Conservation (phyloP, 257 asterid genomes). For the Solanum okadae region DNA sequence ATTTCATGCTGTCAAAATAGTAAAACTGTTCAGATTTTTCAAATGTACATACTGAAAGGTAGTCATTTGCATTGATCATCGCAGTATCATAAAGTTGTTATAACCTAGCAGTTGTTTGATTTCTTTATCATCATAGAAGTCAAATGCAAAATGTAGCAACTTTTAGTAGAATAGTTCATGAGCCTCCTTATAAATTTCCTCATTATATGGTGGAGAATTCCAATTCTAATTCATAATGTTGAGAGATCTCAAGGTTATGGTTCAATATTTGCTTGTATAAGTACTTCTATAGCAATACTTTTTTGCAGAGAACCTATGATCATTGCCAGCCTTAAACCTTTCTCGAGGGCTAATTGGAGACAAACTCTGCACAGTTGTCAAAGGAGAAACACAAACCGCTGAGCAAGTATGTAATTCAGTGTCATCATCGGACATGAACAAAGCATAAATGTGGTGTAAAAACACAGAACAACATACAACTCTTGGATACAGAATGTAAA, state of each 20-base stretch:
- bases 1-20: slow-evolving; percentile 41
- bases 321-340: not conserved
- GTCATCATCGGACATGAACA: not conserved
- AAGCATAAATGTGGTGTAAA: not conserved
- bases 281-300: not conserved
- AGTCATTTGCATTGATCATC: not conserved
- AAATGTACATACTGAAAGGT: not conserved
- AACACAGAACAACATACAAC: not conserved
- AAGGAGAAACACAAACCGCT: not conserved
- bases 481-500: not conserved
- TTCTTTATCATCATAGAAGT: not conserved
- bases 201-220: not conserved
- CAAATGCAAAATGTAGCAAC: not conserved
- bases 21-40: not conserved
- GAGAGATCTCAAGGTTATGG: not conserved
- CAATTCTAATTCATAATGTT: not conserved
- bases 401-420: not conserved
- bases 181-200: not conserved
- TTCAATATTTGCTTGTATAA: not conserved
- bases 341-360: not conserved
- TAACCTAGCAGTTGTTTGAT: not conserved
- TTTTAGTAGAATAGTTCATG: not conserved
- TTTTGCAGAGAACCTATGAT: not conserved
- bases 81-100: not conserved
- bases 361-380: not conserved